phyloP scores from a whole-genome alignment of 2,329 filamentous ascomycete species.

The Colletotrichum viniferum region DNA sequence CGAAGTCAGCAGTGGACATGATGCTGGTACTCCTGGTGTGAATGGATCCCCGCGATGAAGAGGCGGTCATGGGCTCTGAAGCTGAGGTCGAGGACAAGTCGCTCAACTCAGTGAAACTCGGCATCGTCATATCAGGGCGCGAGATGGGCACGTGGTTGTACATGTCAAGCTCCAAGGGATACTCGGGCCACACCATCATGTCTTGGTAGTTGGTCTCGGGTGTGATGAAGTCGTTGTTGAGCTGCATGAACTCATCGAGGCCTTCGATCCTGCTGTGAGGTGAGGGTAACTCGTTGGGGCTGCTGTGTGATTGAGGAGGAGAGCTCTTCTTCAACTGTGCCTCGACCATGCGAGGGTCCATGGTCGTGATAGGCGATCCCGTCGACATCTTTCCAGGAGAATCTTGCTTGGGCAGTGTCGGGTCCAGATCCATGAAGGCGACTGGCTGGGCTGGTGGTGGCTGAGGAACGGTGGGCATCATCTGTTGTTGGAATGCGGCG shows the following conservation, averaged over 20 bases:
- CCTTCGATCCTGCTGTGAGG: constrained; percentile 39
- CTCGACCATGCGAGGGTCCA: constrained; percentile 36
- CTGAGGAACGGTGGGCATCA: constrained; percentile 20
- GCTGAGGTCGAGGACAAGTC: constrained; percentile 40
- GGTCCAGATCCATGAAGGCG: constrained; percentile 41
- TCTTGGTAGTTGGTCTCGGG: constrained; percentile 46
- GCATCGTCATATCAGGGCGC: constrained; percentile 37
- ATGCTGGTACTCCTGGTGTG: constrained; percentile 54
- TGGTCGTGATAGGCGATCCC: constrained; percentile 32
- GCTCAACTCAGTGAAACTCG: constrained; percentile 42
- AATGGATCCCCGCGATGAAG: constrained; percentile 46
- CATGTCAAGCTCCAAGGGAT: constrained; percentile 47
- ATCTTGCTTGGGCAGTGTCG: constrained; percentile 27
- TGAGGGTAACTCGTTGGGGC: constrained; percentile 38
- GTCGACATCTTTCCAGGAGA: constrained; percentile 28
- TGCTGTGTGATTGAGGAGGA: constrained; percentile 36
- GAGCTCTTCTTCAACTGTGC: constrained; percentile 33
- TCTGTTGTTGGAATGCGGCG: constrained; percentile 33
- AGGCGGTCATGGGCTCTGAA: constrained; percentile 45
- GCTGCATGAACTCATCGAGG: constrained; percentile 47
- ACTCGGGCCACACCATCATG: constrained; percentile 48
- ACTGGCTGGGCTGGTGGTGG: constrained; percentile 30
- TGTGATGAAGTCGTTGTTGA: constrained; percentile 37
- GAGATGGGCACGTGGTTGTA: constrained; percentile 38
- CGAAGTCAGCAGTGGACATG: constrained; percentile 44